phyloP scores from a whole-genome alignment of 1,284 basidiomycete species.

The Mixia osmundae region DNA sequence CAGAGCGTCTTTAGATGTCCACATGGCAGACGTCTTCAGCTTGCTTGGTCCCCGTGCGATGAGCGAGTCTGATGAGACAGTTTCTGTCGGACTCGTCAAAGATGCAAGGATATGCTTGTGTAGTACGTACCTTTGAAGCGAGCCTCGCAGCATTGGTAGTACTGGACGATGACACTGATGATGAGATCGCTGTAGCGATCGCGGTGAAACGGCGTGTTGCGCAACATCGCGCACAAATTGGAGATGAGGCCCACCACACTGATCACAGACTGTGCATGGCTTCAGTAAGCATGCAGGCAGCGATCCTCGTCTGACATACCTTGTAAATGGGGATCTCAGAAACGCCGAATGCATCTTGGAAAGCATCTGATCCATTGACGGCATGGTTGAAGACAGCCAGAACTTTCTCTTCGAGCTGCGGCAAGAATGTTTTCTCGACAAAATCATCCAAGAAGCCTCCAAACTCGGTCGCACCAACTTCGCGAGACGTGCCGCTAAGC shows the following conservation, averaged over 20 bases:
- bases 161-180: conserved; percentile 84
- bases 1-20: too few species aligned
- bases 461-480: conserved; percentile 38
- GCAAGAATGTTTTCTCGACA: conserved; percentile 74
- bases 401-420: conserved; percentile 87
- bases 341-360: conserved; percentile 47
- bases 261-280: conserved; percentile 10
- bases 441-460: conserved; percentile 74
- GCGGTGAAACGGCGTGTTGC: conserved; percentile 80
- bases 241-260: conserved; percentile 64
- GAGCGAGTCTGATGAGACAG: too few species aligned
- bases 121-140: conserved; percentile 55
- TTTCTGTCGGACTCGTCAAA: too few species aligned
- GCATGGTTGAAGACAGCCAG: conserved; percentile 64
- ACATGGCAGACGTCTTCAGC: too few species aligned
- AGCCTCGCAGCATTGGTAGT: conserved; percentile 80
- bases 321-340: conserved; percentile 46
- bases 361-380: conserved; percentile 64
- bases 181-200: conserved; percentile 88
- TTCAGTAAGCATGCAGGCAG: conserved; percentile 1
- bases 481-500: too few species aligned
- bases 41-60: too few species aligned
- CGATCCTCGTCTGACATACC: too few species aligned
- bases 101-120: too few species aligned
- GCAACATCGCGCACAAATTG: conserved; percentile 74